Evolutionary conservation across 805 yeast genomes (phyloP), one percentile per base, ranked within the genome.

Genomic region (Pichia occidentalis): DNA sequence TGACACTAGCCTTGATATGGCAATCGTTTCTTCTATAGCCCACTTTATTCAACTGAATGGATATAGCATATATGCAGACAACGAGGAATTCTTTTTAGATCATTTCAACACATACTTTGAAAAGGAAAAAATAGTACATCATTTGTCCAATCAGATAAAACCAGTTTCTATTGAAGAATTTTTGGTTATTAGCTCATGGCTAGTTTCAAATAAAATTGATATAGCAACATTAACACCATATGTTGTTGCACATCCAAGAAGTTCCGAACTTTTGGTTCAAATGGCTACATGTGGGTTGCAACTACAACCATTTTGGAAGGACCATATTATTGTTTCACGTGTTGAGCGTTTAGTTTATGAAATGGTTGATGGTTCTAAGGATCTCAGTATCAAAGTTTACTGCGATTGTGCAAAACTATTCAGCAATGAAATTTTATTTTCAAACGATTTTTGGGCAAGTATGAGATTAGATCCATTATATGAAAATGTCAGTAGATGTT

Each of bases 51-150:
- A 51, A 24, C 44, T 53, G 20, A 57, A 54, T 27, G 67, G 73
- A 0, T 60, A 57, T 24, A 43, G 51, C 1, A 41, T 65, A 5
- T 51, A 56, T 17, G 51, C 44, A 6, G 61, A 60, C 8, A 65
- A 67, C 30, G 46, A 60, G 14, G 73, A 70, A 27, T 47, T 57
- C 29, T 63, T 71, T 19, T 44, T 60, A 7, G 71, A 68, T 38
- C 68, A 58, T 40, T 39, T 57, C 19, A 41, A 42, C 25, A 40
- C 45, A 7, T 32, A 48, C 19, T 54, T 33, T 36, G 39, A 46
- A 1, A 46, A 34, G 5, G 38, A 45, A 2, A 50, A 45, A 11
- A 22, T 51, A 9, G 6, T 42, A 5, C 32, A 39, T 3, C 43
- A 47, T 13, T 42, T 48, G 22, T 20, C 45, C n/a, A 19, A 29